Percentiles rank a stretch among this genome's conserved stretches.
Evolutionary conservation across 169 alveolate species (phyloP).

Genomic region (Plasmodium blacklocki): DNA sequence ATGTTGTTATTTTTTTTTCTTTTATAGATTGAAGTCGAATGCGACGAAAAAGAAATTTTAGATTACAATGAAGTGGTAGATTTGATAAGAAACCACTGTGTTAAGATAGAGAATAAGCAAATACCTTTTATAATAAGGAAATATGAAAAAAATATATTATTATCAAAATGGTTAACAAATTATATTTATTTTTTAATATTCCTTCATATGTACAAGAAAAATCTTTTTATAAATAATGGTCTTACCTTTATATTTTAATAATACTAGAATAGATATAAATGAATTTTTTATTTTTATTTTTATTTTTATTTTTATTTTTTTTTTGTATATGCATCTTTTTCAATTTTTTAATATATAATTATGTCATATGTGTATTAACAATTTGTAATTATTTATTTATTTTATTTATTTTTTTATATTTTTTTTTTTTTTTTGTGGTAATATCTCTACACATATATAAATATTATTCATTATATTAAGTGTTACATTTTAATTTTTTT

Average conservation of each 20-base stretch:
- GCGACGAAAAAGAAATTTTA: conserved; percentile 60
- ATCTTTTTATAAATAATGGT: conserved; percentile 65
- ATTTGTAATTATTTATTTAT: not conserved
- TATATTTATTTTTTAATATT: conserved; percentile 54
- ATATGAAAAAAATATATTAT: conserved; percentile 59
- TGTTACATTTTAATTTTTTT: not conserved
- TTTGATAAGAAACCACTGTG: conserved; percentile 42
- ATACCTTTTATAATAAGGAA: conserved; percentile 69
- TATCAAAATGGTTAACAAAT: conserved; percentile 70
- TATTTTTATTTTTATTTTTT: not conserved
- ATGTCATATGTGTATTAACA: not conserved
- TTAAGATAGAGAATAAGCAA: conserved; percentile 48
- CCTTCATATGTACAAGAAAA: conserved; percentile 53
- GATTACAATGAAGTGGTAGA: conserved; percentile 58
- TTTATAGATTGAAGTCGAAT: conserved; percentile 58
- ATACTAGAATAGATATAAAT: not conserved
- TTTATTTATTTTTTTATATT: not conserved
- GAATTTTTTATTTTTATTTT: not conserved
- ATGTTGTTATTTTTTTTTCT: not conserved
- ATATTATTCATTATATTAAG: not conserved
- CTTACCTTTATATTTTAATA: conserved; percentile 50
- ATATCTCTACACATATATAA: not conserved
- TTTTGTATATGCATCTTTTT: not conserved
- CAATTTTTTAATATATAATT: not conserved
- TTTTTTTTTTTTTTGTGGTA: not conserved